Evolutionary conservation across 2,329 filamentous ascomycete genomes (phyloP).

Genomic region (Phialophora expanda): DNA sequence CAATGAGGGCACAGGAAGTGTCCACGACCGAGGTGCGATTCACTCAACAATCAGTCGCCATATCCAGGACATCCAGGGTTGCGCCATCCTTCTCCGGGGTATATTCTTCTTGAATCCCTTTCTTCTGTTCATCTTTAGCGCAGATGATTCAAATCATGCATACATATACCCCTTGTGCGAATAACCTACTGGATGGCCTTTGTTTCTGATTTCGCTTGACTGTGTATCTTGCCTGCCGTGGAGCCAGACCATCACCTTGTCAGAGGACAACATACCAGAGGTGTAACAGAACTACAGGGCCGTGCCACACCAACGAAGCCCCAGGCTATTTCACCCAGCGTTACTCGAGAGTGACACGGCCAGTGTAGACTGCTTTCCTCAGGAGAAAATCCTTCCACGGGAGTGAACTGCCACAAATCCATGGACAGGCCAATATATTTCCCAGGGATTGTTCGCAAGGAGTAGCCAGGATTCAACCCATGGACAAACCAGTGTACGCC

Average conservation of each 20-base stretch:
- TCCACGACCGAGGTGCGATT: constrained; percentile 31
- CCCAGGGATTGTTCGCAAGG: constrained; percentile 16
- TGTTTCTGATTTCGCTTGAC: constrained; percentile 16
- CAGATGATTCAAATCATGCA: constrained; percentile 19
- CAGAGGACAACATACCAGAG: constrained; percentile 10
- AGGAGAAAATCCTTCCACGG: background rate
- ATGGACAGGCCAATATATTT: constrained; percentile 15
- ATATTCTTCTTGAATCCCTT: constrained; percentile 26
- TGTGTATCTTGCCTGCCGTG: constrained; percentile 20
- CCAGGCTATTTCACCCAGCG: too few species aligned
- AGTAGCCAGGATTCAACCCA: background rate
- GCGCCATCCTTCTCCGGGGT: constrained; percentile 21
- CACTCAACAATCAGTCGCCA: constrained; percentile 13
- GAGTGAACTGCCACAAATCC: background rate
- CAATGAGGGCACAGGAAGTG: constrained; percentile 30
- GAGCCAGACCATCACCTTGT: constrained; percentile 26
- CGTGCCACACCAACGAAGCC: constrained; percentile 6
- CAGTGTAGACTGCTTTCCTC: background rate
- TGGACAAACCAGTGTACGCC: background rate
- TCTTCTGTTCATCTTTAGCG: constrained; percentile 20
- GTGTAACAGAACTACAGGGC: constrained; percentile 25
- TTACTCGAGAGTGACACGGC: background rate
- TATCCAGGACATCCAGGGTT: constrained; percentile 24
- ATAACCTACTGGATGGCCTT: constrained; percentile 16
- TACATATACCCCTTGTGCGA: constrained; percentile 24